phyloP scores from a whole-genome alignment of 1,284 basidiomycete species.

The Pyrrhoderma lamaoense region DNA sequence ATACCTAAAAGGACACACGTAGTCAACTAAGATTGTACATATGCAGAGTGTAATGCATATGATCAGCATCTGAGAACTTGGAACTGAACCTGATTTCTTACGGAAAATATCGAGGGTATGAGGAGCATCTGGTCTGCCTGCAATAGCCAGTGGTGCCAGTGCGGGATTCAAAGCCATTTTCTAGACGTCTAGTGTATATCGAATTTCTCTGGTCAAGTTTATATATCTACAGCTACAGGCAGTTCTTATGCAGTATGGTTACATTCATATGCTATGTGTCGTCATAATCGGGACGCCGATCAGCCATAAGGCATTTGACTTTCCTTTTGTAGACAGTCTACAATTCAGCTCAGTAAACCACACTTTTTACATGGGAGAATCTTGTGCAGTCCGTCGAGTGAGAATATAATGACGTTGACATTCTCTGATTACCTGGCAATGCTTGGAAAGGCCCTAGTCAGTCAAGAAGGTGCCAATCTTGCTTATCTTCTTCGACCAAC shows the following conservation, averaged over 20 bases:
- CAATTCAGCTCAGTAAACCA: no score
- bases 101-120: slow-evolving; percentile 84
- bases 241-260: no score
- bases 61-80: not conserved
- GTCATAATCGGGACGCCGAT: no score
- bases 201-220: no score
- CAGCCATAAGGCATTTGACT: no score
- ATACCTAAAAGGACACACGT: slow-evolving; percentile 81
- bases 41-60: not conserved
- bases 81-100: slow-evolving; percentile 23
- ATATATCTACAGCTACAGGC: no score
- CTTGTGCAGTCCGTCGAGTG: not conserved
- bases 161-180: slow-evolving; percentile 79
- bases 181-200: no score
- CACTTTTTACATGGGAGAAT: no score
- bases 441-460: slow-evolving; percentile 50
- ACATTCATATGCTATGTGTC: no score
- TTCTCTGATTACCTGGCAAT: slow-evolving; percentile 57
- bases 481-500: slow-evolving; percentile 68
- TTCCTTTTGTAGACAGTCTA: no score
- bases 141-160: slow-evolving; percentile 64
- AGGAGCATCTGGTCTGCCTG: slow-evolving; percentile 57
- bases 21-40: slow-evolving; percentile 52
- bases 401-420: slow-evolving; percentile 1
- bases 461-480: slow-evolving; percentile 60